A percentile compares a stretch with the other conserved stretches of the same genome.
Conservation (phyloP, 2,329 filamentous ascomycete species). For the Trichoderma hamatum region DNA sequence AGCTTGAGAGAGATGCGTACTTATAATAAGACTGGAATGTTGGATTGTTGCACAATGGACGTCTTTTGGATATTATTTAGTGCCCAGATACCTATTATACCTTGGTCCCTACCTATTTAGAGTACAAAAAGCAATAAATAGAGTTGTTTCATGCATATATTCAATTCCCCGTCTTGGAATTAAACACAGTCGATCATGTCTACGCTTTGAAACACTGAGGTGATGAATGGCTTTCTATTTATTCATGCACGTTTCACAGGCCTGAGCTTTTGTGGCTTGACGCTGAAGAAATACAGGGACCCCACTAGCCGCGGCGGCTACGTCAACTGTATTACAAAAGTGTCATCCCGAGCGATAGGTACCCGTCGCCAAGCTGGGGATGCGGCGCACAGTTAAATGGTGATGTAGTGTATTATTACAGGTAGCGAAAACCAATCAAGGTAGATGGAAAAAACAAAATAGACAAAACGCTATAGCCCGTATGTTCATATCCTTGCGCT, state of each 20-base stretch:
- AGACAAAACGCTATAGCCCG: background rate
- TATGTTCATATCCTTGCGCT: background rate
- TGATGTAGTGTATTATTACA: background rate
- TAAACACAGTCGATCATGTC: background rate
- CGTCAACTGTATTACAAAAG: background rate
- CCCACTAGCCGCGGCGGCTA: background rate
- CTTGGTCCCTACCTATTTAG: background rate
- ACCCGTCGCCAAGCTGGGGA: background rate
- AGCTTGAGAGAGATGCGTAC: constrained; percentile 10
- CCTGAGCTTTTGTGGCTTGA: background rate
- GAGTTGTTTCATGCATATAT: background rate
- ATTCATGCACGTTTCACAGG: background rate
- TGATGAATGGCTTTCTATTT: background rate
- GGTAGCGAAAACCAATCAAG: background rate
- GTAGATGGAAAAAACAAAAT: background rate
- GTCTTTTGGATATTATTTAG: background rate
- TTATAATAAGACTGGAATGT: constrained; percentile 8
- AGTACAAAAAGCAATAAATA: background rate
- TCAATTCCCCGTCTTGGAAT: background rate
- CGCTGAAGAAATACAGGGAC: background rate
- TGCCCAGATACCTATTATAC: background rate
- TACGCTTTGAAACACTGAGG: background rate
- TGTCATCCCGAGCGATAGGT: background rate
- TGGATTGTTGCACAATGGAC: background rate
- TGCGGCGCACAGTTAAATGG: background rate